Evolutionary conservation across 2,329 filamentous ascomycete species (phyloP).

Genomic region (Trichoderma pleuroti): DNA sequence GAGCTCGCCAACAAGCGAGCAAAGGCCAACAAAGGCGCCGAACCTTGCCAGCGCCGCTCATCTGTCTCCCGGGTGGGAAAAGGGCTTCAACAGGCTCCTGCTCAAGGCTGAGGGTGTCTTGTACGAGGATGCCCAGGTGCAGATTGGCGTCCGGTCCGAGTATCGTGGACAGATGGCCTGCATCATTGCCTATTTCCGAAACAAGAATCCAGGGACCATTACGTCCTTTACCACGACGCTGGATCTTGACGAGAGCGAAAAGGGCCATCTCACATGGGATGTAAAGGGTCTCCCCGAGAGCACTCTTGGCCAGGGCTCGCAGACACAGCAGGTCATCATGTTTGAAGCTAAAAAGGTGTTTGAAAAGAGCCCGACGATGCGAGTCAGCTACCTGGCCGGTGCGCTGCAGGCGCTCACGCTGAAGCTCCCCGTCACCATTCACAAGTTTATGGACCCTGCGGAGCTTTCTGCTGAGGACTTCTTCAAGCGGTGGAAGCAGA

Average conservation of each 20-base stretch:
- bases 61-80: slow-evolving; percentile 90
- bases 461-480: slow-evolving; percentile 87
- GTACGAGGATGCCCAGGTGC: slow-evolving; percentile 92
- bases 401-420: slow-evolving; percentile 89
- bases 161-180: slow-evolving; percentile 95
- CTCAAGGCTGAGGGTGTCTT: slow-evolving; percentile 79
- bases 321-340: slow-evolving; percentile 92
- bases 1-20: slow-evolving; percentile 54
- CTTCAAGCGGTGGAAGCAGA: slow-evolving; percentile 99
- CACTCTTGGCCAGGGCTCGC: slow-evolving; percentile 66
- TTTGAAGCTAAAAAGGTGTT: slow-evolving; percentile 85
- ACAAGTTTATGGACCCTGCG: slow-evolving; percentile 96
- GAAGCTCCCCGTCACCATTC: slow-evolving; percentile 80
- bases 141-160: slow-evolving; percentile 87
- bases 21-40: slow-evolving; percentile 60
- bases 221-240: slow-evolving; percentile 92
- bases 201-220: slow-evolving; percentile 82
- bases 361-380: slow-evolving; percentile 79
- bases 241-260: slow-evolving; percentile 69
- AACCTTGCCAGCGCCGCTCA: slow-evolving; percentile 92
- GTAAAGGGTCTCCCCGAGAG: slow-evolving; percentile 86
- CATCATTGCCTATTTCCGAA: slow-evolving; percentile 91
- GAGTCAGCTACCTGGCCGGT: slow-evolving; percentile 90
- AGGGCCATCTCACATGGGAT: slow-evolving; percentile 71
- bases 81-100: slow-evolving; percentile 79